Percentiles rank a stretch among this genome's conserved stretches.
Conservation (phyloP, 306 rosid genomes). For the Vigna reflexopilosa region DNA sequence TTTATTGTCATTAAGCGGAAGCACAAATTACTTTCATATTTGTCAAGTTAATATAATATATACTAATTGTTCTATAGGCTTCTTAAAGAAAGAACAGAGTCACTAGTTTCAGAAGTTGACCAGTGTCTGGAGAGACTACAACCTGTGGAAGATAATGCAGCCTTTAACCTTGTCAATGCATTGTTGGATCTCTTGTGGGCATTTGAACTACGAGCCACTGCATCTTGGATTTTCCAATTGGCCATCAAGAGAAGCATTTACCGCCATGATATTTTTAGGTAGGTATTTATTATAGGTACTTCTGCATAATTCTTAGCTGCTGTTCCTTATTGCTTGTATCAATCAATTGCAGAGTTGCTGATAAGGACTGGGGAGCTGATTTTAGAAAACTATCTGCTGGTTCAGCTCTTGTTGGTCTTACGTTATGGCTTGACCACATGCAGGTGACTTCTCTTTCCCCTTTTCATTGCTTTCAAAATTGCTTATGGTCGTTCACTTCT, state of each 20-base stretch:
- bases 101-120: constrained; percentile 72
- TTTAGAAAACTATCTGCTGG: constrained; percentile 95
- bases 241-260: constrained; percentile 82
- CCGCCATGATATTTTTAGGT: constrained; percentile 78
- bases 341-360: constrained; percentile 74
- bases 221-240: constrained; percentile 94
- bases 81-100: constrained; percentile 77
- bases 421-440: constrained; percentile 98
- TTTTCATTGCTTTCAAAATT: constrained; percentile 33
- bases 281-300: constrained; percentile 33
- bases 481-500: constrained; percentile 22
- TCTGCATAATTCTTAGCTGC: constrained; percentile 22
- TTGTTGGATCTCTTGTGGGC: constrained; percentile 95
- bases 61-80: constrained; percentile 62
- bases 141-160: constrained; percentile 85
- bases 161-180: constrained; percentile 90
- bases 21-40: neutral
- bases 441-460: constrained; percentile 66
- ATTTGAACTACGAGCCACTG: constrained; percentile 90
- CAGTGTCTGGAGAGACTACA: constrained; percentile 64
- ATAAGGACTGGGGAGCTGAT: constrained; percentile 98
- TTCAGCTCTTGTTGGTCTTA: constrained; percentile 93
- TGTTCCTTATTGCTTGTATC: constrained; percentile 40
- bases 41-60: constrained; percentile 25
- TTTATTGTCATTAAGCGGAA: constrained; percentile 22